Base-by-base conservation (phyloP, 805 yeast species). In the Candida namnaoensis region DNA sequence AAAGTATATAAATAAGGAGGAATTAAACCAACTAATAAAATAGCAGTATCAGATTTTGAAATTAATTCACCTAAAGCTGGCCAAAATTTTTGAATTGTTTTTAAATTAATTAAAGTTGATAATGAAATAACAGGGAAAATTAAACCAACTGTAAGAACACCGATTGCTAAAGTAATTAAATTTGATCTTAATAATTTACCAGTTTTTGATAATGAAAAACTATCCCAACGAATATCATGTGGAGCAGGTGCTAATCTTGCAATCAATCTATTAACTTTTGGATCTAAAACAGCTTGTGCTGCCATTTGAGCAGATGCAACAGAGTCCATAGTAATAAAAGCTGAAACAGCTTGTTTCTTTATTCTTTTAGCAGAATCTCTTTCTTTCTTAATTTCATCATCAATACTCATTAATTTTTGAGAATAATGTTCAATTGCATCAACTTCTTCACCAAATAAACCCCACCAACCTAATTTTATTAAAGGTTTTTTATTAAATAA, bases 301-400 rank as follows among this genome's bases (percentile, higher is more conserved):
- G 91, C 82, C 87, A 88, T 82, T 60, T 91, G 99, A 4, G 98
- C 97, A 47, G 90, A 81, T 0, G 96, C 95, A 5, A 88, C 97
- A 0, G 93, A 76, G 49, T 86, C 91, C 96, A 91, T 85, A 0
- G 98, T 93, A 7, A 91, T 79, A 61, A 91, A 91, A 0, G 98
- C 97, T 3, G 91, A 81, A 24, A 90, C 83, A 1, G 95, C 84
- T 2, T 95, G 74, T 8, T 41, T 35, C 56, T 77, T 84, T 43
- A 80, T 80, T 36, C 78, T 68, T 23, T 65, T 67, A 33, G 95
- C 68, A 3, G 87, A 82, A 15, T 65, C 62, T 10, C 60, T 44
- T 19, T 45, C 38, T 12, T 33, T 41, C 14, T 34, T 43, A 38
- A 91, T 88, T 48, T 80, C 78, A 38, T 68, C 72, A 53, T 91